Evolutionary conservation across 2,329 filamentous ascomycete genomes (phyloP).

Genomic region (Clarireedia sp.): DNA sequence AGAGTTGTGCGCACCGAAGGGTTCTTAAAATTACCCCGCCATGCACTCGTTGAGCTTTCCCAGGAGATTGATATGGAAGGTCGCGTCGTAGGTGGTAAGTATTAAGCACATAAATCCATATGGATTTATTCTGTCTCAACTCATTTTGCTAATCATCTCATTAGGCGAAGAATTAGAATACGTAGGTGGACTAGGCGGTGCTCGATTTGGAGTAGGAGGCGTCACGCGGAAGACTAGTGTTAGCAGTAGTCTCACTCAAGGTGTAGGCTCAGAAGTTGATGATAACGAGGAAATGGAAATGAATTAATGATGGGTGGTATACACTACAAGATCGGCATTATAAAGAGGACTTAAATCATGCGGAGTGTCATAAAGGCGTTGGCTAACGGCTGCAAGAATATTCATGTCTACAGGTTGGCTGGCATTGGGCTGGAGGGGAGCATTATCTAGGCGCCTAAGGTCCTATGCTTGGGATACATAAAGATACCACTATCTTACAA

Average conservation of each 20-base stretch:
- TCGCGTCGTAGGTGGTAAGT: conserved; percentile 81
- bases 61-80: conserved; percentile 91
- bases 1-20: conserved; percentile 83
- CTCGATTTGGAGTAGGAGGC: conserved; percentile 40
- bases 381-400: conserved; percentile 2
- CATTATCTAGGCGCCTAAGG: conserved; percentile 1
- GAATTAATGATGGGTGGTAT: conserved; percentile 17
- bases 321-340: not conserved
- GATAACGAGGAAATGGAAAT: conserved; percentile 59
- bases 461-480: not conserved
- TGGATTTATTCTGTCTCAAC: not conserved
- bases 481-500: conserved; percentile 1
- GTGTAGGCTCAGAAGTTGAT: conserved; percentile 43
- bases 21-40: conserved; percentile 72
- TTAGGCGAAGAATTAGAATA: conserved; percentile 32
- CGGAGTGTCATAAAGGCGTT: too few relatives aligned
- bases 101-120: conserved; percentile 35
- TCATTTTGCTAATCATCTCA: conserved; percentile 12
- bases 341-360: not conserved
- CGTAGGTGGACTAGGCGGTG: conserved; percentile 42
- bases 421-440: not conserved
- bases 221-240: conserved; percentile 49
- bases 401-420: not conserved
- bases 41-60: conserved; percentile 79
- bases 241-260: conserved; percentile 50